These are phyloP conservation scores for Leptographium procerum DNA, from an alignment of 2,329 filamentous ascomycete genomes.

Conservation along the genomic window DNA sequence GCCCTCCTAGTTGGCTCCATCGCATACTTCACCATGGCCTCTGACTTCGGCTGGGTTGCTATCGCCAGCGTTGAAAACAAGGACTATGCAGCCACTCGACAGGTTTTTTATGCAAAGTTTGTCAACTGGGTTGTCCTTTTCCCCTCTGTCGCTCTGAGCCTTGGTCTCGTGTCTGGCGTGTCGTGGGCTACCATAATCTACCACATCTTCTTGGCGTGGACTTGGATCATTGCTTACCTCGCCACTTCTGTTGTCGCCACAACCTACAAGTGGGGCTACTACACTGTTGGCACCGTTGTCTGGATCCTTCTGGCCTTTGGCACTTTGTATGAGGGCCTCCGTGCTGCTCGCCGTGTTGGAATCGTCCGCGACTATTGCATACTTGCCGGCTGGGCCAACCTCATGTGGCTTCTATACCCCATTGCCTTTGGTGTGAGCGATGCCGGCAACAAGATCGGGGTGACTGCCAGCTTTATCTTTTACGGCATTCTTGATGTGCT, in stretches of 20 bases:
- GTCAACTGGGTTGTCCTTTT: conserved; percentile 43
- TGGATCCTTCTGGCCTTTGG: conserved; percentile 32
- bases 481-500: conserved; percentile 43
- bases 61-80: conserved; percentile 22
- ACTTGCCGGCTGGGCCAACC: conserved; percentile 35
- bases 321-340: conserved; percentile 27
- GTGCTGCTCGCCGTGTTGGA: conserved; percentile 28
- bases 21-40: conserved; percentile 40
- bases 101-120: conserved; percentile 46
- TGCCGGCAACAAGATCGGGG: conserved; percentile 38
- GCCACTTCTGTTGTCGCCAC: conserved; percentile 33
- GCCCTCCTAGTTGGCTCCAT: conserved; percentile 36
- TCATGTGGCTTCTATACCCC: conserved; percentile 43
- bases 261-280: conserved; percentile 49
- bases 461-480: conserved; percentile 35
- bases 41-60: conserved; percentile 35
- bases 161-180: conserved; percentile 37
- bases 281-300: conserved; percentile 37
- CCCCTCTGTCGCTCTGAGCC: conserved; percentile 30
- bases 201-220: conserved; percentile 37
- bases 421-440: conserved; percentile 42
- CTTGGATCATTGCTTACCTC: conserved; percentile 40
- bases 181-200: conserved; percentile 45
- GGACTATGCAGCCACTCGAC: conserved; percentile 22
- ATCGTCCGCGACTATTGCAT: conserved; percentile 31